These are phyloP conservation scores for Fraxinus albicans DNA, from an alignment of 305 asterid species.

Conservation along the genomic window DNA sequence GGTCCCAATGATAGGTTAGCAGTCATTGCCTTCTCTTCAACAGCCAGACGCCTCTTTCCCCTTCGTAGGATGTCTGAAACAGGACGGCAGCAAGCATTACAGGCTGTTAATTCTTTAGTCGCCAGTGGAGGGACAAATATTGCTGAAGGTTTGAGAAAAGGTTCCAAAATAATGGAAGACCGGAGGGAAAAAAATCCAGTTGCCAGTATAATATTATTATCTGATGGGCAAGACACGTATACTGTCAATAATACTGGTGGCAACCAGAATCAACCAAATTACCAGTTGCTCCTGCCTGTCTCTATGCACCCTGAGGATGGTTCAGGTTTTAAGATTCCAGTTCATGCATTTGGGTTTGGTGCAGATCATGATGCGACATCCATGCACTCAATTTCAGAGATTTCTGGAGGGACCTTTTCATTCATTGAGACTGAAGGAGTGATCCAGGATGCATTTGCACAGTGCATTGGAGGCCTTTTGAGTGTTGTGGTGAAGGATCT, in stretches of 20 bases:
- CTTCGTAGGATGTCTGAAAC: constrained; percentile 78
- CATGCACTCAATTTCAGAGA: constrained; percentile 85
- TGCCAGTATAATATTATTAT: constrained; percentile 66
- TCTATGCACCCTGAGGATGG: constrained; percentile 54
- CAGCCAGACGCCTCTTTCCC: constrained; percentile 85
- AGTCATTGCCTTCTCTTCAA: constrained; percentile 84
- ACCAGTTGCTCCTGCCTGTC: constrained; percentile 67
- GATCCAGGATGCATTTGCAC: constrained; percentile 94
- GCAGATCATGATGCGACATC: constrained; percentile 79
- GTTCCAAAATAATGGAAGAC: constrained; percentile 81
- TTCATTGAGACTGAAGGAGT: constrained; percentile 89
- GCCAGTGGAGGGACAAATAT: constrained; percentile 91
- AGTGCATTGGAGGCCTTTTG: constrained; percentile 91
- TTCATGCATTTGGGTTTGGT: constrained; percentile 88
- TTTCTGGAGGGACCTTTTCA: constrained; percentile 88
- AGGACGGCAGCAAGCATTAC: constrained; percentile 75
- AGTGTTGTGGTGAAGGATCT: constrained; percentile 84
- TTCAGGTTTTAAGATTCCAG: constrained; percentile 64
- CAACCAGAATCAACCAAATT: constrained; percentile 39
- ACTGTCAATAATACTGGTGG: constrained; percentile 44
- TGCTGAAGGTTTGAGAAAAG: constrained; percentile 85
- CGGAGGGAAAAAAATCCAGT: constrained; percentile 75
- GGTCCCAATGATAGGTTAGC: constrained; percentile 83
- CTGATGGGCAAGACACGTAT: constrained; percentile 93
- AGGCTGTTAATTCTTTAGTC: constrained; percentile 69